Percentiles rank a stretch among this genome's conserved stretches.
These are phyloP conservation scores for Castanea crenata DNA, from an alignment of 306 rosid genomes.

Conservation along the genomic window DNA sequence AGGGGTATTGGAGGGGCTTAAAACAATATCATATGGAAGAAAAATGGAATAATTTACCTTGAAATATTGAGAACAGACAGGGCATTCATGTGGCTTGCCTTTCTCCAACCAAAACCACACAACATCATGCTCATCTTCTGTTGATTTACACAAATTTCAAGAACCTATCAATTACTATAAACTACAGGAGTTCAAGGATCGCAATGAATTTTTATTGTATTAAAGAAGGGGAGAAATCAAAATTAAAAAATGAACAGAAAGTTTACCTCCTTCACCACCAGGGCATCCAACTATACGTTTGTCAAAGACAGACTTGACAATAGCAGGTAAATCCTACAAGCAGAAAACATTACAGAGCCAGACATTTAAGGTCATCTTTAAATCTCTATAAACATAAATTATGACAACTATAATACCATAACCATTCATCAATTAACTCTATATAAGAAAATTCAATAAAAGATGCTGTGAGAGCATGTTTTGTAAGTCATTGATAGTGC, in stretches of 20 bases:
- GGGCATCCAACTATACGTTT: conserved; percentile 55
- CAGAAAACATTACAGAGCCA: background rate
- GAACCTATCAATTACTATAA: background rate
- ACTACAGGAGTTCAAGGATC: background rate
- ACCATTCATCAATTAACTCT: background rate
- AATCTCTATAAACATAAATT: background rate
- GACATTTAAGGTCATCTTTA: background rate
- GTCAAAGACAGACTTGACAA: conserved; percentile 39
- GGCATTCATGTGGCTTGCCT: conserved; percentile 46
- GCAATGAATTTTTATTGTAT: background rate
- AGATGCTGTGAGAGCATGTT: background rate
- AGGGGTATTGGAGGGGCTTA: background rate
- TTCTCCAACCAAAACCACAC: conserved; percentile 62
- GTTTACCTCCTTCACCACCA: conserved; percentile 45
- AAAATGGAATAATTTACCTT: conserved; percentile 22
- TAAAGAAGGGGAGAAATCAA: background rate
- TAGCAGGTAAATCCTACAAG: conserved; percentile 44
- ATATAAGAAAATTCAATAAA: background rate
- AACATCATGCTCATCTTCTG: conserved; percentile 57
- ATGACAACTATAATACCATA: background rate
- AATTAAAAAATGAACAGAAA: background rate
- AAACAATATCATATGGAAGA: background rate
- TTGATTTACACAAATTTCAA: background rate
- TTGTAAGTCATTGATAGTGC: background rate
- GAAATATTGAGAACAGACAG: conserved; percentile 45